Percentiles rank a stretch among this genome's conserved stretches.
These are phyloP conservation scores for Boeremia exigua DNA, from an alignment of 2,329 filamentous ascomycete genomes.

Conservation along the genomic window DNA sequence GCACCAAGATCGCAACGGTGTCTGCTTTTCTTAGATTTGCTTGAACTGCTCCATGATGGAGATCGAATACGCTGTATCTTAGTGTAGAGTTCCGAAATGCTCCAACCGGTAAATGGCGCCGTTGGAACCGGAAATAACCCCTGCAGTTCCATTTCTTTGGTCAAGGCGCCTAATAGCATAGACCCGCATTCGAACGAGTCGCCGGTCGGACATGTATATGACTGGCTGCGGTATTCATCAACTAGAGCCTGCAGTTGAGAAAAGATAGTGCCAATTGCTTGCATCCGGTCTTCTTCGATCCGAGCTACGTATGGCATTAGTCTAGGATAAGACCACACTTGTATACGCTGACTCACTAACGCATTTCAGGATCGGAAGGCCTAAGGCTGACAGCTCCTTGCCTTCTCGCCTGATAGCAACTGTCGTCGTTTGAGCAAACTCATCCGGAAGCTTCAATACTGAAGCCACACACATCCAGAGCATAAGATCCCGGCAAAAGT, in stretches of 20 bases:
- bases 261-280: not conserved
- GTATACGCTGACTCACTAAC: not conserved
- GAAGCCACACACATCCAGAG: conserved; percentile 33
- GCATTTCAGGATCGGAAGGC: not conserved
- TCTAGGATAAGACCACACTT: not conserved
- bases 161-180: not conserved
- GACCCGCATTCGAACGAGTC: not conserved
- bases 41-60: not conserved
- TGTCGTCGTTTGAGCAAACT: conserved; percentile 9
- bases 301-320: not conserved
- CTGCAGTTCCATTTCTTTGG: not conserved
- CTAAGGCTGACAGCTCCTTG: not conserved
- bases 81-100: not conserved
- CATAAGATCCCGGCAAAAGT: conserved; percentile 22
- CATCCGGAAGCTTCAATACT: conserved; percentile 17
- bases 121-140: not conserved
- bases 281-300: not conserved
- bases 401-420: not conserved
- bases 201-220: not conserved
- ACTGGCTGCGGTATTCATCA: not conserved
- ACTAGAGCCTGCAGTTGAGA: not conserved
- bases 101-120: not conserved
- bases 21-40: not conserved
- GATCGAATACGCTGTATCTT: not conserved
- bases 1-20: not conserved